Base-by-base conservation (phyloP, 148 eudicot species). In the Vaccinium vitisidaea region DNA sequence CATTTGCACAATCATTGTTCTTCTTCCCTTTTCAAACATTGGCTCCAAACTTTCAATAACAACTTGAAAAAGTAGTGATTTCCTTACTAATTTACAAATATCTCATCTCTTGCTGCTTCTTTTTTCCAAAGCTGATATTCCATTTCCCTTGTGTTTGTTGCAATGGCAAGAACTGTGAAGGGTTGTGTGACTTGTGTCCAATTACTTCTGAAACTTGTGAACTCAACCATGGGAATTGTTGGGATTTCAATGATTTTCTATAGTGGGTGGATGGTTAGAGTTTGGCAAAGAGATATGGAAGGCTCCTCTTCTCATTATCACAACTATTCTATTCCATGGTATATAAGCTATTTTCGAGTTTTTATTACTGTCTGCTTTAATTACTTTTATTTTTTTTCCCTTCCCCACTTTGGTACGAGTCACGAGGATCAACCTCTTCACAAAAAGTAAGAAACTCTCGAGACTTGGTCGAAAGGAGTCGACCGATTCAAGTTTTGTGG, bases 181-280 rank as follows among this genome's bases (percentile, higher is more conserved):
- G 70, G 69, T 55, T 84, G 80, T 50, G 74, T 88, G 73, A 58
- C 58, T 55, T 84, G 82, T 50, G 74, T 88, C 43, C 84, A 73
- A 83, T 52, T 61, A 53, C 76, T 80, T 46, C 74, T 86, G 86
- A 89, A 92, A 78, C 76, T 92, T 78, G 86, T 79, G 16, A 79
- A 84, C 77, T 80, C 85, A 0, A 25, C 83, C 10, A 83, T 88
- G 21, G 91, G 89, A 2, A 7, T 88, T 0, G 82, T 77, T 9
- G 93, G 93, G 19, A 84, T 91, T 36, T 84, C 88, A 0, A 85
- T 86, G 83, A 71, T 92, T 58, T 5, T 90, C 32, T 93, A 91
- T 65, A 84, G 92, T 14, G 18, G 78, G 0, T 90, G 93, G 92
- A 91, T 93, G 87, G 23, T 87, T 32, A 84, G 83, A 25, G 89